Percentiles rank a stretch among this genome's conserved stretches.
These are phyloP conservation scores for Atkinsonella hypoxylon DNA, from an alignment of 2,329 filamentous ascomycete species.

Conservation along the genomic window DNA sequence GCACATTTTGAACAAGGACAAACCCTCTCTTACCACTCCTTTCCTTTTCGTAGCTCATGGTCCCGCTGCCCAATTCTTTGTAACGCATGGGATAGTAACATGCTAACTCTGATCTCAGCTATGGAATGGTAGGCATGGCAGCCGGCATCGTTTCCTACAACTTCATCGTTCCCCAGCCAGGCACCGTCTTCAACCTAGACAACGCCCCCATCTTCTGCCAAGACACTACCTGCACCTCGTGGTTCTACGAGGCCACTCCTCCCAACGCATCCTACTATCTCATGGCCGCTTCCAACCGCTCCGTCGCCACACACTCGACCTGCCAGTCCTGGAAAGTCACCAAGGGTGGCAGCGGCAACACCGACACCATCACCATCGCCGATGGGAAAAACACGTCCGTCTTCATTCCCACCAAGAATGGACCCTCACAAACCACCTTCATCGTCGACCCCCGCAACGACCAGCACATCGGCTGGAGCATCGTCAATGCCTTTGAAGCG, in stretches of 20 bases:
- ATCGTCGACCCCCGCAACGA: constrained; percentile 17
- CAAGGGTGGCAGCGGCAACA: constrained; percentile 19
- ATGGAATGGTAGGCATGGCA: constrained; percentile 25
- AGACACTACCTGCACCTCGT: constrained; percentile 19
- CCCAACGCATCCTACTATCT: constrained; percentile 8
- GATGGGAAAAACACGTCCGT: constrained; percentile 13
- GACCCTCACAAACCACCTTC: constrained; percentile 24
- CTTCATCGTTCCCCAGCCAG: constrained; percentile 15
- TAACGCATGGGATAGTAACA: neutral
- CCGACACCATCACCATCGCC: constrained; percentile 16
- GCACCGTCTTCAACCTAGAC: constrained; percentile 19
- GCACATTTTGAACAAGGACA: neutral
- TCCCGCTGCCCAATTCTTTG: too few relatives aligned
- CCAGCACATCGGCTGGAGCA: constrained; percentile 16
- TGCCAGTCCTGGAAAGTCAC: constrained; percentile 22
- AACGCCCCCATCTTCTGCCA: constrained; percentile 20
- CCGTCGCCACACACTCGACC: constrained; percentile 15
- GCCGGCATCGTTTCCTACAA: constrained; percentile 10
- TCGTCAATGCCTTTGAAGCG: constrained; percentile 26
- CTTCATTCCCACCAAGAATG: constrained; percentile 16
- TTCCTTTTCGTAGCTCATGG: neutral
- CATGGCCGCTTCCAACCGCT: constrained; percentile 21
- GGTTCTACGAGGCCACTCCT: constrained; percentile 24
- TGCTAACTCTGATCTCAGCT: constrained; percentile 15
- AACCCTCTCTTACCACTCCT: too few relatives aligned